A percentile compares a stretch with the other conserved stretches of the same genome.
Conservation (phyloP, 129 eudicot genomes). For the Chrysanthemum lavandulifolium region DNA sequence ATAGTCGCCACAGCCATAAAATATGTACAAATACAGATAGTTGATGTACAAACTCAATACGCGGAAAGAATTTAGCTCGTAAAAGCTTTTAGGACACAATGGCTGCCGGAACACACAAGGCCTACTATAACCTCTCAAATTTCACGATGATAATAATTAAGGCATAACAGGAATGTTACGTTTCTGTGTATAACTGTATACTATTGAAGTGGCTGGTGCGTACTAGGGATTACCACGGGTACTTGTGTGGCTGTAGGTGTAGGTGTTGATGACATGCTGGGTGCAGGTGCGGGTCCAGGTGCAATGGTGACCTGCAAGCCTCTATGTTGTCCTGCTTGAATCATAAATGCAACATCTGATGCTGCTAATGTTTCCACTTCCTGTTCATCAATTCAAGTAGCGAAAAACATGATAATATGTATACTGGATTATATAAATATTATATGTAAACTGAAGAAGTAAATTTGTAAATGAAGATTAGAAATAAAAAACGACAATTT, state of each 20-base stretch:
- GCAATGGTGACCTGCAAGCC: constrained; percentile 74
- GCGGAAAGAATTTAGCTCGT: constrained; percentile 19
- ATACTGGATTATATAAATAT: no score
- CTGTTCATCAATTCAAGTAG: constrained; percentile 34
- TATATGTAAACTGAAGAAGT: no score
- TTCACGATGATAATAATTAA: constrained; percentile 17
- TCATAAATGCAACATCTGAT: constrained; percentile 67
- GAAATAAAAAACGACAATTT: no score
- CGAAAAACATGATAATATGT: not conserved
- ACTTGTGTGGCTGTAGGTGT: constrained; percentile 32
- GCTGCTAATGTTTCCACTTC: constrained; percentile 71
- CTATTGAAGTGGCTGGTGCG: constrained; percentile 34
- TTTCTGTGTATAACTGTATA: not conserved
- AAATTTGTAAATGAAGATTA: no score
- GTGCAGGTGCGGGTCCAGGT: constrained; percentile 49
- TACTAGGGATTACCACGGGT: constrained; percentile 23
- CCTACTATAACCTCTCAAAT: constrained; percentile 17
- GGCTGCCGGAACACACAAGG: constrained; percentile 26
- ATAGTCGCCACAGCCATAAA: constrained; percentile 7
- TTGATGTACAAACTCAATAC: constrained; percentile 19
- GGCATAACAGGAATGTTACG: not conserved
- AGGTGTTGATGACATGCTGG: constrained; percentile 38
- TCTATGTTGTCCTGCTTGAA: constrained; percentile 64
- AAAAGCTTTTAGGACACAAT: constrained; percentile 22
- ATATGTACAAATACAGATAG: constrained; percentile 13